phyloP scores from a whole-genome alignment of 257 asterid species.

The Fraxinus excelsior region DNA sequence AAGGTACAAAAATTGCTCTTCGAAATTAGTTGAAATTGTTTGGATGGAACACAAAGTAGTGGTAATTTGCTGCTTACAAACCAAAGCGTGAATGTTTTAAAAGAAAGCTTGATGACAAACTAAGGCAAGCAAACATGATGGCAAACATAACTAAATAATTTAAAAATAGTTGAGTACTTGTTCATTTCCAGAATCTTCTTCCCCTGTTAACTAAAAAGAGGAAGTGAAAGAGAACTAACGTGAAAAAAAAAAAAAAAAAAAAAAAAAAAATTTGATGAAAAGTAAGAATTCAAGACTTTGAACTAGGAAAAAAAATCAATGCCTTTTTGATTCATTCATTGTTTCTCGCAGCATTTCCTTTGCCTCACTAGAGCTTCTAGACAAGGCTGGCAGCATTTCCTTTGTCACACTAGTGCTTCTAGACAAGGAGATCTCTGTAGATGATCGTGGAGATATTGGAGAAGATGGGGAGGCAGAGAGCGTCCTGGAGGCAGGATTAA shows the following conservation, averaged over 20 bases:
- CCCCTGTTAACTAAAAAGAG: not conserved
- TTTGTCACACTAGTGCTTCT: slow-evolving; percentile 33
- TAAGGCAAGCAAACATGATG: not conserved
- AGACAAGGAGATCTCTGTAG: slow-evolving; percentile 34
- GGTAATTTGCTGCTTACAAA: too few relatives aligned
- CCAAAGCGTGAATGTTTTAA: too few relatives aligned
- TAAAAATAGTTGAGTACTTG: not conserved
- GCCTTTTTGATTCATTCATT: not conserved
- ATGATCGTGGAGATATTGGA: slow-evolving; percentile 36
- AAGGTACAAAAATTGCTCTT: too few relatives aligned
- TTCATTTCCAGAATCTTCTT: not conserved
- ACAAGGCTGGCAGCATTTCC: slow-evolving; percentile 25
- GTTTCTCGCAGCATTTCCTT: slow-evolving; percentile 3
- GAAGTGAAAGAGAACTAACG: not conserved
- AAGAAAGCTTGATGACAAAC: too few relatives aligned
- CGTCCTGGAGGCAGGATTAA: slow-evolving; percentile 50
- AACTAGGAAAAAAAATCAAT: not conserved
- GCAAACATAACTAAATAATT: not conserved
- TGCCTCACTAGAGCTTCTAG: slow-evolving; percentile 33
- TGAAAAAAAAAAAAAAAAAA: not conserved
- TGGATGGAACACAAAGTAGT: too few relatives aligned
- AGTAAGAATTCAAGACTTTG: not conserved
- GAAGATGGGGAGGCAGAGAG: slow-evolving; percentile 53
- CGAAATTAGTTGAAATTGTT: too few relatives aligned
- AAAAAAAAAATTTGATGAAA: not conserved